These are phyloP conservation scores for Neurospora sp. DNA, from an alignment of 495 filamentous ascomycete species.

Conservation along the genomic window DNA sequence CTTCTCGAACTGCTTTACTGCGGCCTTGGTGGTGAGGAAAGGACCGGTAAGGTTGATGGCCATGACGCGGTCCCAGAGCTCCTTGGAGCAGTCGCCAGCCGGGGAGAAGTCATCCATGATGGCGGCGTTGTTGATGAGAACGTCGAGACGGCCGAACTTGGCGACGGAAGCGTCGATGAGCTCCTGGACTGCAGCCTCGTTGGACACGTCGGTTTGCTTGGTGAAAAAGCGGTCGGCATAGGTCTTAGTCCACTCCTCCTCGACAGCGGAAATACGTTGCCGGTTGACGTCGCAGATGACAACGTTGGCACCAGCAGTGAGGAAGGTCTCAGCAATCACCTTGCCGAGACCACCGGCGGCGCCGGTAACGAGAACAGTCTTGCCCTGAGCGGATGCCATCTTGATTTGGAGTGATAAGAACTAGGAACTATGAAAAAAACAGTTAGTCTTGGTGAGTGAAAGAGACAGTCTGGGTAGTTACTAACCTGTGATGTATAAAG, in stretches of 20 bases:
- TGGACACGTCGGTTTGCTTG: constrained; percentile 24
- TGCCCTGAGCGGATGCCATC: constrained; percentile 21
- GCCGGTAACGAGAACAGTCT: constrained; percentile 35
- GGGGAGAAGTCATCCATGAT: constrained; percentile 46
- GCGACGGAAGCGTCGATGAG: constrained; percentile 25
- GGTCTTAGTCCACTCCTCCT: constrained; percentile 17
- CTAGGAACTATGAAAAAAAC: neutral
- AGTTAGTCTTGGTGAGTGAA: neutral
- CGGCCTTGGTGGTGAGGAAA: constrained; percentile 41
- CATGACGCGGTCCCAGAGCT: constrained; percentile 48
- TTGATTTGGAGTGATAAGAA: neutral
- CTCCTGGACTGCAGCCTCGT: constrained; percentile 23
- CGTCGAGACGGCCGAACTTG: constrained; percentile 34
- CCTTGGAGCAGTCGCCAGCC: constrained; percentile 38
- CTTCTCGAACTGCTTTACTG: constrained; percentile 37
- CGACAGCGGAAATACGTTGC: constrained; percentile 23
- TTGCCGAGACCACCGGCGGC: constrained; percentile 33
- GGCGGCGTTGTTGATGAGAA: constrained; percentile 43
- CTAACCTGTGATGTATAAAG: neutral
- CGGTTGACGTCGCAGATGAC: constrained; percentile 37
- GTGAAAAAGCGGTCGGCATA: constrained; percentile 20
- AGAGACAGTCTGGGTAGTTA: neutral
- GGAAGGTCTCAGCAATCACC: constrained; percentile 27
- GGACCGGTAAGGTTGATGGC: constrained; percentile 51
- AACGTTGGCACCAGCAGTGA: constrained; percentile 32